Conservation (phyloP, 306 rosid species). For the Acacia crassicarpa region DNA sequence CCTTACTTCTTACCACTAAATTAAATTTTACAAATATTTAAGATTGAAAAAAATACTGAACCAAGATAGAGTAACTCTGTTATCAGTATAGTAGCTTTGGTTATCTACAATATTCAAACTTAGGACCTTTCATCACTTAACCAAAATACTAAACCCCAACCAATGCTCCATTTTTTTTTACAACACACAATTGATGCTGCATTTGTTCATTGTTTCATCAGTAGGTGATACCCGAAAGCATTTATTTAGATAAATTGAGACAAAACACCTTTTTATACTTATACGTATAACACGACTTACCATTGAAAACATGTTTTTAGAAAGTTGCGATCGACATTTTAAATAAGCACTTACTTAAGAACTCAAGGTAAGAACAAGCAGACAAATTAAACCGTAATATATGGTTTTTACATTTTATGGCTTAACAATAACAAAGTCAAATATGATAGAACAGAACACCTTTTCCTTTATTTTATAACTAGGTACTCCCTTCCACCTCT, state of each 20-base stretch:
- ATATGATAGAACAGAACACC: not conserved
- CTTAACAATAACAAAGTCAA: not conserved
- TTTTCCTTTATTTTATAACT: not conserved
- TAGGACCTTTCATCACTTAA: not conserved
- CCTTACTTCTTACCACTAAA: too few relatives aligned
- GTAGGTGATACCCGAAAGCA: not conserved
- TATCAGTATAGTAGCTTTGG: too few relatives aligned
- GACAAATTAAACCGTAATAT: not conserved
- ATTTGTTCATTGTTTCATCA: not conserved
- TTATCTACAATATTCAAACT: not conserved
- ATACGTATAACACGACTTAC: too few relatives aligned
- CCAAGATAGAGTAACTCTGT: too few relatives aligned
- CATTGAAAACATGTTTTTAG: too few relatives aligned
- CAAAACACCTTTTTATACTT: too few relatives aligned
- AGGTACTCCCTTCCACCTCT: fast-evolving
- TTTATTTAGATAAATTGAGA: too few relatives aligned
- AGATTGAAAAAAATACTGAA: too few relatives aligned
- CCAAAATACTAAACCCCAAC: not conserved
- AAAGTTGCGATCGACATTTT: too few relatives aligned
- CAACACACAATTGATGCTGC: too few relatives aligned
- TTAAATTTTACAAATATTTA: too few relatives aligned
- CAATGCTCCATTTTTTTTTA: not conserved
- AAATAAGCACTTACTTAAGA: not conserved
- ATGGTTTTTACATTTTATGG: not conserved
- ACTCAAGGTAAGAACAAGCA: not conserved